These are phyloP conservation scores for Starmera caribaea DNA, from an alignment of 805 yeast genomes.

Conservation along the genomic window DNA sequence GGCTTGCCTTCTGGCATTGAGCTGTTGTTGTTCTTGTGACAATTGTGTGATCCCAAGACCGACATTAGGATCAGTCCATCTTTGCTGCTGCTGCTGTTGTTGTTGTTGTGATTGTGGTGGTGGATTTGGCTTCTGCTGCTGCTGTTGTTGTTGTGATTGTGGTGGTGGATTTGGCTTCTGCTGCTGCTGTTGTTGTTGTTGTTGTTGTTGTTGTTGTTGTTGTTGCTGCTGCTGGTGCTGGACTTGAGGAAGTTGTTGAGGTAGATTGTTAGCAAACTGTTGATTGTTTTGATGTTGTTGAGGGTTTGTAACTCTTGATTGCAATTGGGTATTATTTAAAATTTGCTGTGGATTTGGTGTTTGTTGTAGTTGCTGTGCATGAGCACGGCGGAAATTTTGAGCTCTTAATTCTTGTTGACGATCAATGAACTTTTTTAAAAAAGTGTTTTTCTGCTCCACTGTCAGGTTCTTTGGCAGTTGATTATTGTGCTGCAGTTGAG, in stretches of 20 bases:
- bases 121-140: conserved; percentile 2
- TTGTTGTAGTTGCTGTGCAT: conserved; percentile 2
- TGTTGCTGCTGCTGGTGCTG: not conserved
- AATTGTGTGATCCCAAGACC: too few relatives aligned
- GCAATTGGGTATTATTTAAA: not conserved
- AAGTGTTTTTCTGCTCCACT: conserved; percentile 15
- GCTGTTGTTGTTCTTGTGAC: conserved; percentile 12
- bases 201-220: conserved; percentile 3
- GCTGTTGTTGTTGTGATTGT: not conserved
- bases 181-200: conserved; percentile 3
- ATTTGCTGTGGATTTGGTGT: not conserved
- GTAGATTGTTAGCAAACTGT: not conserved
- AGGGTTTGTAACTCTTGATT: not conserved
- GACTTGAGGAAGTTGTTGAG: not conserved
- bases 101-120: conserved; percentile 11
- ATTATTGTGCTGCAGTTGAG: conserved; percentile 15
- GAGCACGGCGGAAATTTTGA: conserved; percentile 3
- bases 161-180: not conserved
- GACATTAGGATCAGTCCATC: not conserved
- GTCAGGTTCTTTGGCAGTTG: conserved; percentile 14
- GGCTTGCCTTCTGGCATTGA: conserved; percentile 4
- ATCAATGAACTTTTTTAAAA: conserved; percentile 14
- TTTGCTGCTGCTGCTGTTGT: conserved; percentile 12
- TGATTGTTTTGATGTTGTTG: conserved; percentile 1
- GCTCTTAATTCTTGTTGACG: conserved; percentile 16